Percentiles rank a stretch among this genome's conserved stretches.
These are phyloP conservation scores for Boletus huronensis DNA, from an alignment of 768 basidiomycete genomes.

Conservation along the genomic window DNA sequence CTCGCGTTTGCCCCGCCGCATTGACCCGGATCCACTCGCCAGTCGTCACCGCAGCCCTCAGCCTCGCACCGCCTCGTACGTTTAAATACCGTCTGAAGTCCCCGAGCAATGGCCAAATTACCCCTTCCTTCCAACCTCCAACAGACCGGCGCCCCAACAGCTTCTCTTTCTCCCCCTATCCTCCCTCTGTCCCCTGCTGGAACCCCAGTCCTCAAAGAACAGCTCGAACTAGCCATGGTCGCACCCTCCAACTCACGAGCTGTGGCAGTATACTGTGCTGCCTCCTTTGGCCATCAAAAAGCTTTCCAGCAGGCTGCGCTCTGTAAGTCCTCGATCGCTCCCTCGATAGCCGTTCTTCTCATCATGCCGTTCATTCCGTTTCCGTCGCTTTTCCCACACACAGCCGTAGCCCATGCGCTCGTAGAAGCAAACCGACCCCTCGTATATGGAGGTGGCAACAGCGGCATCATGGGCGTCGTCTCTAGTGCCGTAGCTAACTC, in stretches of 20 bases:
- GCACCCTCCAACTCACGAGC: constrained; percentile 34
- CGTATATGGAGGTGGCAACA: constrained; percentile 83
- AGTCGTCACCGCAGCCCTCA: constrained; percentile 6
- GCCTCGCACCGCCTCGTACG: constrained; percentile 12
- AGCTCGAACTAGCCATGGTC: constrained; percentile 25
- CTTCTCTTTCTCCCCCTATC: neutral
- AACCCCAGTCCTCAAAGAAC: constrained; percentile 2
- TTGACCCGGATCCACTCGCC: constrained; percentile 7
- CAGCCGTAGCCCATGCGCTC: constrained; percentile 74
- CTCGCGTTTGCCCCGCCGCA: constrained; percentile 15
- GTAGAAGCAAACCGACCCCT: constrained; percentile 57
- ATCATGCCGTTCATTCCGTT: neutral
- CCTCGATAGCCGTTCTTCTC: neutral
- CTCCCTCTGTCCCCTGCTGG: neutral
- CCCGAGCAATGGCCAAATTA: constrained; percentile 10
- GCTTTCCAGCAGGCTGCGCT: constrained; percentile 65
- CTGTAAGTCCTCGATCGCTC: constrained; percentile 48
- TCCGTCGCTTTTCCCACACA: constrained; percentile 23
- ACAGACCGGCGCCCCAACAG: neutral
- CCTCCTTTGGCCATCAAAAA: constrained; percentile 59
- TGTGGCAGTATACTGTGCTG: constrained; percentile 84
- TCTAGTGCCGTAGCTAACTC: constrained; percentile 57
- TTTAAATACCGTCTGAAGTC: constrained; percentile 24
- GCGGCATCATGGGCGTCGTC: constrained; percentile 85
- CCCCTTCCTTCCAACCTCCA: constrained; percentile 6